Evolutionary conservation across 441 rosid genomes (phyloP), one percentile per base, ranked within the genome.

Genomic region (Erysimum pusillum): DNA sequence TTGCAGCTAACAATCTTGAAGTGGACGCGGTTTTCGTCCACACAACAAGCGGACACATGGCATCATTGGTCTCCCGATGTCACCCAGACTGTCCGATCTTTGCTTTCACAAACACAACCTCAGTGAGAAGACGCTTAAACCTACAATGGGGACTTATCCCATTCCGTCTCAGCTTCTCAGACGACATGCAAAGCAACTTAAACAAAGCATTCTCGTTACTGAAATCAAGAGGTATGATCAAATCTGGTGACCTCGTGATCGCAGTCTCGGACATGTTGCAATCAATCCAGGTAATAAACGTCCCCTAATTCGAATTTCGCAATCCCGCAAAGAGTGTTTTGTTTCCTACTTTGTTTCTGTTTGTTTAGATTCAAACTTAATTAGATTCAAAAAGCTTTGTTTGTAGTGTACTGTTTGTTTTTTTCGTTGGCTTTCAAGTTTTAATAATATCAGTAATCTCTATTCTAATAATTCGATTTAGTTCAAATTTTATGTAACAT

Each of bases 31-130:
- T 96, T 65, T 93, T 96, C 80, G 99, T 96, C 20, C 91, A 91
- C 86, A 91, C 99, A n/a, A 93, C 81, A 75, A 81, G 84, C 9
- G 97, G 97, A 44, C 94, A 93, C 86, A 93, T 92, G 97, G 98
- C 99, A 11, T 90, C 98, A 60, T 86, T 93, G 48, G 82, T 96
- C 69, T 96, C 98, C 3, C 87, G 98, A 10, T 90, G 97, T 80
- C 91, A 96, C 34, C 98, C 99, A 13, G 98, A 93, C 80, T 93
- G 99, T 71, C 97, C 99, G n/a, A 89, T 96, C 77, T 92, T 96
- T 72, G 98, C 99, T 20, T 96, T 96, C 78, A 93, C 97, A 54
- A 83, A 83, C 73, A 81, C 91, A 1, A 78, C 94, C 38, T 90
- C 98, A 0, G 87, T 94, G 62, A 73, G 97, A 58, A 94, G 98